Conservation (phyloP, 106 monocot genomes). For the Agapanthus africanus region DNA sequence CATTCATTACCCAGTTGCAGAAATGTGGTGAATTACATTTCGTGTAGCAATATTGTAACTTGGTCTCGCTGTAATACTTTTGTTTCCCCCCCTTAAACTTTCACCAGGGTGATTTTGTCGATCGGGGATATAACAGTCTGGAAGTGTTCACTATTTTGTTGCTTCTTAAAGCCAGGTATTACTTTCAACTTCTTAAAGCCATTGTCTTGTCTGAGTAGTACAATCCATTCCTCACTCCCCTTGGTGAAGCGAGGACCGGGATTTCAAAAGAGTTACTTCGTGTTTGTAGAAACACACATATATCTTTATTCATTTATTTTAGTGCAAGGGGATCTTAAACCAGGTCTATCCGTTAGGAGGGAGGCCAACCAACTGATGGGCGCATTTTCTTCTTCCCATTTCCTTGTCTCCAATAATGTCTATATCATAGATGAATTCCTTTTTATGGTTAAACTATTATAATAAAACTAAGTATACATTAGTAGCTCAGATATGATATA, state of each 20-base stretch:
- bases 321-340: not conserved
- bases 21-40: not conserved
- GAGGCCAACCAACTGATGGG: no score
- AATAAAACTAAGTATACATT: no score
- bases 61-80: conserved; percentile 11
- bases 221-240: no score
- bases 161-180: conserved; percentile 73
- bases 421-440: not conserved
- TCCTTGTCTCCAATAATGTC: not conserved
- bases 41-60: not conserved
- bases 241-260: no score
- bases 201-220: no score
- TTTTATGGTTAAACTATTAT: not conserved
- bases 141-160: conserved; percentile 83
- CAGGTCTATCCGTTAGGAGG: not conserved
- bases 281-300: not conserved
- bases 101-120: conserved; percentile 74
- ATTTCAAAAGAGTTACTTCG: not conserved
- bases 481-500: no score
- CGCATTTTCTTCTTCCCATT: not conserved
- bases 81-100: conserved; percentile 8
- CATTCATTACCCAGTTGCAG: not conserved
- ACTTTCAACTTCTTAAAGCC: no score
- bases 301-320: not conserved
- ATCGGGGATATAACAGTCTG: conserved; percentile 74